Conservation (phyloP, 306 rosid species). For the Quercus wislizeni region DNA sequence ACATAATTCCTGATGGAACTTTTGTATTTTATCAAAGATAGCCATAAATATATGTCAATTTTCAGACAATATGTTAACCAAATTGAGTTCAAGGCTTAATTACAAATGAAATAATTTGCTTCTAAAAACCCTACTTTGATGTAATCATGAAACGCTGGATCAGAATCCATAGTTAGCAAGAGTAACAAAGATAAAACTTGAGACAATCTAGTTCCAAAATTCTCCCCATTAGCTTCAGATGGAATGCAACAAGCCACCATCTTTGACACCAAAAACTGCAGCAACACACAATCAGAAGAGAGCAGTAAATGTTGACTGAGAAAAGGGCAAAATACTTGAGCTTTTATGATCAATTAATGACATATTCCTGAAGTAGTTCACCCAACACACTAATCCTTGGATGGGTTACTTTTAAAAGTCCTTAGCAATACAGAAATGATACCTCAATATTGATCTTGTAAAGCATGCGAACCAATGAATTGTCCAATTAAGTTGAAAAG, state of each 20-base stretch:
- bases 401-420: constrained; percentile 34
- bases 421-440: constrained; percentile 58
- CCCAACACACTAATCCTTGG: constrained; percentile 62
- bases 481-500: constrained; percentile 81
- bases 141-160: constrained; percentile 69
- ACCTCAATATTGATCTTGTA: constrained; percentile 72
- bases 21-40: constrained; percentile 58
- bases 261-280: constrained; percentile 84
- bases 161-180: constrained; percentile 65
- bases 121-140: constrained; percentile 57
- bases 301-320: not conserved
- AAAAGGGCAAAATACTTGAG: not conserved
- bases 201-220: constrained; percentile 38
- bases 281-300: constrained; percentile 15
- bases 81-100: not conserved
- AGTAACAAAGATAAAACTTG: constrained; percentile 59
- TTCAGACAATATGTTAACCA: constrained; percentile 4
- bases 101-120: constrained; percentile 4
- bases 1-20: constrained; percentile 72
- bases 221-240: constrained; percentile 42
- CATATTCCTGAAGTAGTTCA: constrained; percentile 76
- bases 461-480: constrained; percentile 52
- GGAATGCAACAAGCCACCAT: constrained; percentile 76
- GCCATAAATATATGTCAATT: constrained; percentile 22
- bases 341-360: not conserved